Base-by-base conservation (phyloP, 768 basidiomycete species). In the Lactifluus rugatus region DNA sequence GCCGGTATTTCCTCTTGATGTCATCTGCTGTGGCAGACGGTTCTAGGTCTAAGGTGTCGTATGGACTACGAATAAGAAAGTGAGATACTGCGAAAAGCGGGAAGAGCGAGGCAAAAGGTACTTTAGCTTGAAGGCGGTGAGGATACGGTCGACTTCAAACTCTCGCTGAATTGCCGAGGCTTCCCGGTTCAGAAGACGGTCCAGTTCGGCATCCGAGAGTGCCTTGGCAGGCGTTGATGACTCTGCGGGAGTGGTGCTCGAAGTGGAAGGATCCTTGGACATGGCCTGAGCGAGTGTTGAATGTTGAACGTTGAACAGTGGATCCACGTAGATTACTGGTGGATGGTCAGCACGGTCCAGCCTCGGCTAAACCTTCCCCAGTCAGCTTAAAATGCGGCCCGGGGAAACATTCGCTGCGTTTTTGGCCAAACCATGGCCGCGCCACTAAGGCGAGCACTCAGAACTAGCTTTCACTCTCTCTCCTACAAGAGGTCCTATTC, bases 111-210 rank as follows among this genome's bases (percentile, higher is more conserved):
- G 28, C 21, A 31, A 26, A 31, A 73, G 83, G 36, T 58, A 95
- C 93, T 98, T 99, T 66, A 98, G 79, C 71, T 93, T 98, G 81
- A 99, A 98, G 0, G 94, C 86, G 65, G 84, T 87, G 49, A 98
- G 75, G 62, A 99, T 92, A 25, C 96, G 83, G 57, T 95, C 91
- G 13, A 93, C 89, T 69, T 93, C 90, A 25, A 90, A 73, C 71
- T 93, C 91, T 28, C 91, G 80, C 65, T 91, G 87, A 68, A 93
- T 87, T 4, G 88, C 89, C 14, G 85, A 85, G 0, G 89, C 88
- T 66, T 93, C 89, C 54, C 87, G 76, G 52, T 77, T 85, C 46
- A 93, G 76, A 5, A 93, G 73, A 69, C 84, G 87, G 56, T 93
- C 90, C n/a, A 93, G 71, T 45, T 92, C 90, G 2, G 71, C 70